Conservation (phyloP, 345 rosid genomes). For the Eucalyptus lansdowneana region DNA sequence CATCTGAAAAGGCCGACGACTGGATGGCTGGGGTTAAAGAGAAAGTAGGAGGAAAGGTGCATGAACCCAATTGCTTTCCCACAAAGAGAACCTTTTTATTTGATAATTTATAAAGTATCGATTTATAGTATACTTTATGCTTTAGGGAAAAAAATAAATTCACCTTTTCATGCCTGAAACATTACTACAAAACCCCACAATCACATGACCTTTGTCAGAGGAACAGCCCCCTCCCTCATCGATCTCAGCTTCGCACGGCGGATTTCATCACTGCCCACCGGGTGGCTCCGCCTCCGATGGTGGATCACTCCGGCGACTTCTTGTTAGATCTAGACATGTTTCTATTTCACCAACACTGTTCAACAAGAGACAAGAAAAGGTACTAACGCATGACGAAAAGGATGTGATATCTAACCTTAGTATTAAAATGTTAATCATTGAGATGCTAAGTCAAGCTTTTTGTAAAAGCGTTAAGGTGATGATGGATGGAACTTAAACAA, state of each 20-base stretch:
- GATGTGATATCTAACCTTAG: background rate
- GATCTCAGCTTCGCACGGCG: background rate
- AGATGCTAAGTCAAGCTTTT: background rate
- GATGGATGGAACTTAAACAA: background rate
- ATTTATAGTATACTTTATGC: background rate
- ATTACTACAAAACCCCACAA: background rate
- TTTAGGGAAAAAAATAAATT: background rate
- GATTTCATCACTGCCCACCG: background rate
- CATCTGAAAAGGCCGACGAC: background rate
- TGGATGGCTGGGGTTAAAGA: background rate
- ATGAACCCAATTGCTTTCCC: background rate
- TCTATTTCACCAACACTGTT: rapidly evolving
- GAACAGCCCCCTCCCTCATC: background rate
- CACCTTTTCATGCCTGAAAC: background rate
- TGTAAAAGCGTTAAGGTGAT: background rate
- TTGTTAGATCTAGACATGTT: background rate
- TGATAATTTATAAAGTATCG: background rate
- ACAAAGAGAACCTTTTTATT: background rate
- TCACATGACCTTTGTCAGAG: conserved; percentile 6
- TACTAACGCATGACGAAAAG: background rate
- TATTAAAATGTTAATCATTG: background rate
- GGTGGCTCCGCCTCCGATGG: background rate
- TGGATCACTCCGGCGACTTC: background rate
- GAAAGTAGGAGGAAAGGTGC: background rate
- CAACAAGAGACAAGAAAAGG: background rate